These are phyloP conservation scores for Boletus eberwhitei DNA, from an alignment of 768 basidiomycete species.

Conservation along the genomic window DNA sequence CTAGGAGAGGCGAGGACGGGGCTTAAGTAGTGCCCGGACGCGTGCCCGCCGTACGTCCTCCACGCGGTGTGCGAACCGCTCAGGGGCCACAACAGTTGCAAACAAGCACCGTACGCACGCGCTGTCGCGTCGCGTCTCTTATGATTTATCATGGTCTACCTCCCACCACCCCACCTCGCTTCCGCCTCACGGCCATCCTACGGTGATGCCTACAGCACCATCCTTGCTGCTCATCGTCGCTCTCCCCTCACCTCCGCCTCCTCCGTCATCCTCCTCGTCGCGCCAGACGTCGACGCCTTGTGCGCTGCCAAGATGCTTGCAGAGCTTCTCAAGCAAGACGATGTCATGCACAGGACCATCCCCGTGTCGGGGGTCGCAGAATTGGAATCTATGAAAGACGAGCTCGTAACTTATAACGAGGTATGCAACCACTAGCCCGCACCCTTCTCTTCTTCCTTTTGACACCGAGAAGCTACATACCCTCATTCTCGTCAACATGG, in stretches of 20 bases:
- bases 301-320: constrained; percentile 90
- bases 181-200: constrained; percentile 61
- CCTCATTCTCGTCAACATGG: constrained; percentile 89
- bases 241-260: constrained; percentile 76
- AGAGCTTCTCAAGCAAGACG: constrained; percentile 88
- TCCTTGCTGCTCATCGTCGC: constrained; percentile 68
- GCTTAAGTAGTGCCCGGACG: constrained; percentile 30
- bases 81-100: constrained; percentile 16
- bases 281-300: constrained; percentile 89
- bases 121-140: constrained; percentile 2
- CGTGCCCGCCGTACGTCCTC: constrained; percentile 27
- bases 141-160: constrained; percentile 51
- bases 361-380: constrained; percentile 86
- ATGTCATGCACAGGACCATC: constrained; percentile 84
- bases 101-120: constrained; percentile 17
- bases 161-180: constrained; percentile 69
- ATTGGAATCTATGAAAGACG: constrained; percentile 60
- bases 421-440: constrained; percentile 37
- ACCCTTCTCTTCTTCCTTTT: not conserved
- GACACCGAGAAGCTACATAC: constrained; percentile 64
- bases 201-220: constrained; percentile 66
- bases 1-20: constrained; percentile 2
- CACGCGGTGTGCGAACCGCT: constrained; percentile 23
- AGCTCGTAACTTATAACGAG: constrained; percentile 64
- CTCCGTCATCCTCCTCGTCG: constrained; percentile 80